These are phyloP conservation scores for Heritiera littoralis DNA, from an alignment of 345 rosid species.

Conservation along the genomic window DNA sequence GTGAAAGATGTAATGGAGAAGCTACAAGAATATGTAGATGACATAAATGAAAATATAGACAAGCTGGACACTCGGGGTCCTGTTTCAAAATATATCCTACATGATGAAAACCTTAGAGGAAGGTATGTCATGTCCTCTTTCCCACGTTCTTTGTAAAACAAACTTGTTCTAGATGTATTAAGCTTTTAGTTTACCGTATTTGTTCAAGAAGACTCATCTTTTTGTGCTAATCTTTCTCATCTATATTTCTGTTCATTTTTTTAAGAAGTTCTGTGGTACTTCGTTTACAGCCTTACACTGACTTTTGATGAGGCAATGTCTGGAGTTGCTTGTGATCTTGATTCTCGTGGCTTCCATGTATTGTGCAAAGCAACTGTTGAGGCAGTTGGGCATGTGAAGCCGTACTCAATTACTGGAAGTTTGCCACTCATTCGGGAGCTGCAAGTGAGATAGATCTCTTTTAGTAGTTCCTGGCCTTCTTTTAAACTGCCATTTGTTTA, in stretches of 20 bases:
- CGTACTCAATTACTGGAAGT: conserved; percentile 93
- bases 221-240: not conserved
- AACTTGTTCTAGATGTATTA: not conserved
- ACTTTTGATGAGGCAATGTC: conserved; percentile 72
- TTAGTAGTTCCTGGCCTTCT: not conserved
- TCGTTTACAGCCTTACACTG: conserved; percentile 57
- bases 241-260: not conserved
- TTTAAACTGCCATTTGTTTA: not conserved
- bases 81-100: conserved; percentile 81
- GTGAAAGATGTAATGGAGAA: conserved; percentile 65
- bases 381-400: conserved; percentile 86
- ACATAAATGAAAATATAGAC: conserved; percentile 74
- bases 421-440: conserved; percentile 89
- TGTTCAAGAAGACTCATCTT: conserved; percentile 4
- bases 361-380: conserved; percentile 88
- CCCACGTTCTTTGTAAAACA: not conserved
- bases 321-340: conserved; percentile 94
- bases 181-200: not conserved
- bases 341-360: conserved; percentile 84
- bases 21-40: conserved; percentile 79
- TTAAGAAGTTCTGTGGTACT: conserved; percentile 12
- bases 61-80: conserved; percentile 76
- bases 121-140: conserved; percentile 44
- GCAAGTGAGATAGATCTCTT: conserved; percentile 49
- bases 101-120: conserved; percentile 78